Conservation (phyloP, 768 basidiomycete genomes). For the Leccinum fibrillosum region DNA sequence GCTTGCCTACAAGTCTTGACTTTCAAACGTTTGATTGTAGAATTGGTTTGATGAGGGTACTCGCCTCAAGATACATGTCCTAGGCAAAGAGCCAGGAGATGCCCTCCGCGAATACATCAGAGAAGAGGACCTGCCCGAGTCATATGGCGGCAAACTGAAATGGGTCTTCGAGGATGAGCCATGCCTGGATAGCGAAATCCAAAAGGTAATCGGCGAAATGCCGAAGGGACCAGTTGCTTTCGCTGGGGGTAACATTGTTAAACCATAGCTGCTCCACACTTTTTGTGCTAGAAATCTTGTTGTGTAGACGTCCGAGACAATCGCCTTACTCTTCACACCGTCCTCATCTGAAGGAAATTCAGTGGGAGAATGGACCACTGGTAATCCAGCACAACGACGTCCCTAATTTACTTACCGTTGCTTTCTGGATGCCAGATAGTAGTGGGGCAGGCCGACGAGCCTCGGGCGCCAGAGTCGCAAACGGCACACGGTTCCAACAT, state of each 20-base stretch:
- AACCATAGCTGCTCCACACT: constrained; percentile 11
- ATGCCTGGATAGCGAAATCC: constrained; percentile 53
- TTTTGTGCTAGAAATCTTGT: not conserved
- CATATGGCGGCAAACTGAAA: constrained; percentile 72
- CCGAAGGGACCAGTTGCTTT: constrained; percentile 57
- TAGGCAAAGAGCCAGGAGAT: constrained; percentile 57
- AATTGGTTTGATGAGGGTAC: constrained; percentile 81
- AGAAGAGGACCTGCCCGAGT: constrained; percentile 52
- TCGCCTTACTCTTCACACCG: constrained; percentile 32
- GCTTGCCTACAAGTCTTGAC: not conserved
- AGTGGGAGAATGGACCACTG: not conserved
- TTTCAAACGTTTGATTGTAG: constrained; percentile 34
- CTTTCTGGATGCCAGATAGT: constrained; percentile 60
- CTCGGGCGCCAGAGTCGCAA: constrained; percentile 45
- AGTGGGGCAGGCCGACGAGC: constrained; percentile 48
- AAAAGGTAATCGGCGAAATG: constrained; percentile 42
- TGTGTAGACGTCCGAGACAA: not conserved
- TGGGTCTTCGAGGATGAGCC: constrained; percentile 73
- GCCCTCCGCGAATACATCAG: constrained; percentile 51
- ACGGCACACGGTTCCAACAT: constrained; percentile 74
- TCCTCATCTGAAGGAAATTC: constrained; percentile 75
- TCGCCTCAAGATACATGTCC: constrained; percentile 70
- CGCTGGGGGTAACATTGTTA: constrained; percentile 40
- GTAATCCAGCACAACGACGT: no score
- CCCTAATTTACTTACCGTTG: constrained; percentile 47